A percentile compares a stretch with the other conserved stretches of the same genome.
These are phyloP conservation scores for Acrodontium crateriforme DNA, from an alignment of 2,329 filamentous ascomycete genomes.

Conservation along the genomic window DNA sequence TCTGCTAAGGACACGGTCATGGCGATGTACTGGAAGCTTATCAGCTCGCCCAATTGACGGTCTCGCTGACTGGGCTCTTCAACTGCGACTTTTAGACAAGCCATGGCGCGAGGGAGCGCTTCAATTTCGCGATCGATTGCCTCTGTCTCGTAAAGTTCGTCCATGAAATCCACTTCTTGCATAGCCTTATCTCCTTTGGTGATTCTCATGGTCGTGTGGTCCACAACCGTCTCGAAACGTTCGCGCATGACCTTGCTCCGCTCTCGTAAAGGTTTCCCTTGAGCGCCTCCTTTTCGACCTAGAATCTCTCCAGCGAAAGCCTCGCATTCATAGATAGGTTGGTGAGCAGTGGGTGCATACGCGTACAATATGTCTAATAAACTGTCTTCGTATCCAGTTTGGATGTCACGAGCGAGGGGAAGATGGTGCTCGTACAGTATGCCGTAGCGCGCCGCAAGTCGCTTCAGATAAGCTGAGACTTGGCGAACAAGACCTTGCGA, in stretches of 20 bases:
- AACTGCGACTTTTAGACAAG: constrained; percentile 33
- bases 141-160: constrained; percentile 11
- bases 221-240: constrained; percentile 28
- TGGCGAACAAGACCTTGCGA: no score
- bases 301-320: constrained; percentile 46
- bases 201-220: constrained; percentile 31
- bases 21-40: constrained; percentile 41
- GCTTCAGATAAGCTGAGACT: constrained; percentile 24
- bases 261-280: constrained; percentile 21
- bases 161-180: constrained; percentile 10
- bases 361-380: constrained; percentile 35
- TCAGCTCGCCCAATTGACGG: constrained; percentile 22
- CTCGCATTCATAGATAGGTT: constrained; percentile 37
- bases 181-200: constrained; percentile 24
- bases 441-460: constrained; percentile 12
- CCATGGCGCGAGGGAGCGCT: constrained; percentile 35
- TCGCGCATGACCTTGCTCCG: constrained; percentile 25
- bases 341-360: constrained; percentile 27
- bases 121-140: constrained; percentile 23
- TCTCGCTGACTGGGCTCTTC: constrained; percentile 22
- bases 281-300: constrained; percentile 29
- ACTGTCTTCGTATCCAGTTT: constrained; percentile 39
- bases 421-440: constrained; percentile 25
- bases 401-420: constrained; percentile 26
- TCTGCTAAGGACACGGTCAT: constrained; percentile 38